Evolutionary conservation across 495 filamentous ascomycete species (phyloP).

Genomic region (Podospora pseudopauciseta): DNA sequence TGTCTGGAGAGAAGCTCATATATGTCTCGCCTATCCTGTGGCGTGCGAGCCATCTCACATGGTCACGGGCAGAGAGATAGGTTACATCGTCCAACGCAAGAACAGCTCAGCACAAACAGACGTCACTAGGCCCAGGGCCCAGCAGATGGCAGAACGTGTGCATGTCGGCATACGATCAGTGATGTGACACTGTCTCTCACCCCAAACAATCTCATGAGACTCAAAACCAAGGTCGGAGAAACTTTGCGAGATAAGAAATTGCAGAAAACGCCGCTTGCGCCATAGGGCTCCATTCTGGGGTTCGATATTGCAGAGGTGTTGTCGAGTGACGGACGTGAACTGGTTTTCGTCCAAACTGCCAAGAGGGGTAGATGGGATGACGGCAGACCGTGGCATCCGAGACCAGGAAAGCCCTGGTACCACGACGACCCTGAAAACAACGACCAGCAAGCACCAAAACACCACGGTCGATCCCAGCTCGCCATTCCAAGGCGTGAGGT

Average conservation of each 20-base stretch:
- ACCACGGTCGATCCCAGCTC: neutral
- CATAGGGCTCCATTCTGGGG: neutral
- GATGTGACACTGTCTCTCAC: neutral
- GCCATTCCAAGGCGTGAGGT: neutral
- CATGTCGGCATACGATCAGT: neutral
- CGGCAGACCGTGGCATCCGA: neutral
- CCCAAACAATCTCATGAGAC: neutral
- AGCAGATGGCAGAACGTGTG: neutral
- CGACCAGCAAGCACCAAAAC: neutral
- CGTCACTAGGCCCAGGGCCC: neutral
- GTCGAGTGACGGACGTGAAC: neutral
- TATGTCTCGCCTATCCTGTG: neutral
- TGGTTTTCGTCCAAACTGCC: constrained; percentile 4
- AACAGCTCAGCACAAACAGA: neutral
- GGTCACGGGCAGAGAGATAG: neutral
- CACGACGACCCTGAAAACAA: neutral
- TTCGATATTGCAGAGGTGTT: neutral
- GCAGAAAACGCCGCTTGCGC: constrained; percentile 7
- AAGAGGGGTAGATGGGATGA: constrained; percentile 4
- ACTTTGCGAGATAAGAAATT: neutral
- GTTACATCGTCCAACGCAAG: constrained; percentile 1
- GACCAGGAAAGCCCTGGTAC: neutral
- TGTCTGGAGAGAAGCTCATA: neutral
- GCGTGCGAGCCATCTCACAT: neutral
- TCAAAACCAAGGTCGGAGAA: neutral